Evolutionary conservation across 2,329 filamentous ascomycete species (phyloP), one percentile per base, ranked within the genome.

Genomic region (Lachnellula willkommii): DNA sequence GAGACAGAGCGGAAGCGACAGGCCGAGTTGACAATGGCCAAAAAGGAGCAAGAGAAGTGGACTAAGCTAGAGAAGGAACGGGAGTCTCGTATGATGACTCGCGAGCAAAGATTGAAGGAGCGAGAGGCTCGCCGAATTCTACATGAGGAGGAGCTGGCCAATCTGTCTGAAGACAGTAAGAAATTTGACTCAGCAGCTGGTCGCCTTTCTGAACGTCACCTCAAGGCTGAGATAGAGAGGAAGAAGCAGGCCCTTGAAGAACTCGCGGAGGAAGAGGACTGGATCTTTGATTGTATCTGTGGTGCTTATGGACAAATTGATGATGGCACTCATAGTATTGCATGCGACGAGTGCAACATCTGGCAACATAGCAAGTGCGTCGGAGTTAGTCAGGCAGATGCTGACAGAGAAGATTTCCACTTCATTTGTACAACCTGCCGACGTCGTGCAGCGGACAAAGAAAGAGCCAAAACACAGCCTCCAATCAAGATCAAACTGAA

Each of bases 301-400:
- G 93, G 93, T 26, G 80, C 91, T 22, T 86, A 96, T 70, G 94
- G 94, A 22, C 87, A 95, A 65, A 89, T 96, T 57, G 94, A 99
- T 66, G 94, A 97, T 69, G 94, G 94, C 37, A 87, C 90, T 7
- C 92, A 96, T 69, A 96, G 91, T 69, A 85, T 99, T 61, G 89
- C 92, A 28, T 99, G 94, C 73, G 94, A 99, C 69, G 85, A 80
- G 63, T 99, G 94, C 76, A 95, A 87, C 68, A 87, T 95, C 48
- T 99, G 94, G 94, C 93, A 97, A 70, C 94, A 99, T 69, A 95
- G 91, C 77, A 90, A 88, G 66, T 99, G 94, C 68, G 81, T 96
- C 57, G 87, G 86, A 42, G 88, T 97, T 60, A 81, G 82, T 47
- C 82, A 95, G 65, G 75, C 80, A 57, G 88, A 92, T 60, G 92